Base-by-base conservation (phyloP, 176 grass and related monocot genomes). In the Puya raimondii region DNA sequence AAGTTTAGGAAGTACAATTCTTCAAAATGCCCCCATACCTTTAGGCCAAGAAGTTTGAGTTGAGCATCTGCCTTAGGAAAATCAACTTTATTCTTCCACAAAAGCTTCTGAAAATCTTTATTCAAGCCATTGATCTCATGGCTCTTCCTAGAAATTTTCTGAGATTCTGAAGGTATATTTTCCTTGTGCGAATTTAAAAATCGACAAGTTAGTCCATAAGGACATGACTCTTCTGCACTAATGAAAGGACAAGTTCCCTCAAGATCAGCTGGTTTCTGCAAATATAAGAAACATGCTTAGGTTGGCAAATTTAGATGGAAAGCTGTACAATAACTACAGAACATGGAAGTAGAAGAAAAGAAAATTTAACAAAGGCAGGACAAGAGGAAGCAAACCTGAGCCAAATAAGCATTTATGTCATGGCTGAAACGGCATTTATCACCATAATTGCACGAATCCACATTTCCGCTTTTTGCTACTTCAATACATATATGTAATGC, bases 31-130 rank as follows among this genome's bases (percentile, higher is more conserved):
- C 12, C 16, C 23, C 53, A 9, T 89, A 96, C 88, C 92, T 89
- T 89, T 50, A 96, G 86, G 65, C 92, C 92, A 78, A 96, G 86
- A 85, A 85, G 76, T 78, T 92, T 91, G 68, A 96, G 85, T 63
- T 96, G 88, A 33, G 79, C 71, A 70, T 75, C 88, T 22, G 92
- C 92, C 79, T 89, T 92, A 9, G 88, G 86, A 79, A 96, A 96
- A 68, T 79, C 82, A 76, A 91, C 85, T 78, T 83, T 89, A 76
- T 77, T 88, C 61, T 96, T 96, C 92, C 92, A 92, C 63, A 96
- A 84, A 33, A 88, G 87, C 71, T 89, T 96, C 76, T 96, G 92
- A 71, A 85, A 70, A 79, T 89, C 79, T 83, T 92, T 96, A 53
- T 51, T 91, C 64, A 96, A 74, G 77, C 80, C 64, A 81, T 96